Evolutionary conservation across 306 rosid genomes (phyloP).

Genomic region (Styphnolobium japonicum): DNA sequence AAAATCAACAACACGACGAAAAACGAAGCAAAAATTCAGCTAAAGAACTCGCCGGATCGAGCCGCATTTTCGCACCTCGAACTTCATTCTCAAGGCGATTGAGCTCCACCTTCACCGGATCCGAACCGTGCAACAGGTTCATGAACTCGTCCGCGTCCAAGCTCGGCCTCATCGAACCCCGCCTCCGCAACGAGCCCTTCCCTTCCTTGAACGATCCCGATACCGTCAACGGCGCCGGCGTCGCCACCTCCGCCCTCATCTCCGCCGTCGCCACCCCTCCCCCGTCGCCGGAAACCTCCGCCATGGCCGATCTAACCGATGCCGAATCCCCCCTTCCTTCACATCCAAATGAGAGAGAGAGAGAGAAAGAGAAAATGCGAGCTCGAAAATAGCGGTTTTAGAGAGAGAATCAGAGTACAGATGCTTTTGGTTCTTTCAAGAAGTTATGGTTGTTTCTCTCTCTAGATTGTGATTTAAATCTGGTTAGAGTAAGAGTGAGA

Average conservation of each 20-base stretch:
- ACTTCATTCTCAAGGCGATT: slow-evolving; percentile 96
- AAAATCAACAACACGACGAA: not conserved
- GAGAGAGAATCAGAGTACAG: slow-evolving; percentile 27
- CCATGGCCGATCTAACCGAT: slow-evolving; percentile 70
- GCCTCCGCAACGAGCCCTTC: slow-evolving; percentile 67
- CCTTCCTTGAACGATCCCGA: slow-evolving; percentile 88
- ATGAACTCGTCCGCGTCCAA: slow-evolving; percentile 86
- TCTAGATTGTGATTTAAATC: slow-evolving; percentile 52
- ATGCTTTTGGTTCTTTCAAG: slow-evolving; percentile 26
- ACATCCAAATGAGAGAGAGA: slow-evolving; percentile 51
- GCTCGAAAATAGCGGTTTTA: slow-evolving; percentile 24
- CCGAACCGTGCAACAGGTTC: slow-evolving; percentile 86
- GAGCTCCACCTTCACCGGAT: slow-evolving; percentile 97
- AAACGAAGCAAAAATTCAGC: slow-evolving; percentile 27
- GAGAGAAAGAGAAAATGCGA: slow-evolving; percentile 13
- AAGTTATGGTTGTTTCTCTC: slow-evolving; percentile 40
- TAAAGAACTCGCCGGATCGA: slow-evolving; percentile 58
- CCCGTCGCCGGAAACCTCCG: slow-evolving; percentile 57
- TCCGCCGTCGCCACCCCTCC: not conserved
- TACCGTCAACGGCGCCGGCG: slow-evolving; percentile 55
- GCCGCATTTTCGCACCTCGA: slow-evolving; percentile 76
- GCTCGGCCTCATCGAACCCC: slow-evolving; percentile 69
- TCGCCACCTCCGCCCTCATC: slow-evolving; percentile 18
- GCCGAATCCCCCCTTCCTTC: slow-evolving; percentile 16
- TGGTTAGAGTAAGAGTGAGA: slow-evolving; percentile 27